Evolutionary conservation across 2,329 filamentous ascomycete genomes (phyloP).

Genomic region (Diaporthe citri): DNA sequence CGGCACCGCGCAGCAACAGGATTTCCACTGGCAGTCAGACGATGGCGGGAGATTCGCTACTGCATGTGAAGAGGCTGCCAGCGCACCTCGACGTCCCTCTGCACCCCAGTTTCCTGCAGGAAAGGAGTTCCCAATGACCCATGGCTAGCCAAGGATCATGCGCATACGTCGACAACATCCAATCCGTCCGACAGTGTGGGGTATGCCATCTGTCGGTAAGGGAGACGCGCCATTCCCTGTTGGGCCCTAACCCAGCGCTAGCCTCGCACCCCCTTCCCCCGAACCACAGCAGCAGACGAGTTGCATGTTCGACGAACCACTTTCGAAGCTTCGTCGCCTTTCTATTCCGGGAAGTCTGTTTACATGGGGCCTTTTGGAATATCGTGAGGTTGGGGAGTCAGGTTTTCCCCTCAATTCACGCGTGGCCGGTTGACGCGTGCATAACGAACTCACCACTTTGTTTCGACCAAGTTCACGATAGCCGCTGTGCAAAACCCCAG

Average conservation of each 20-base stretch:
- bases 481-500: slow-evolving; percentile 23
- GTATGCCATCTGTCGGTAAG: slow-evolving; percentile 25
- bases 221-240: slow-evolving; percentile 21
- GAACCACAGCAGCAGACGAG: slow-evolving; percentile 12
- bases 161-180: slow-evolving; percentile 20
- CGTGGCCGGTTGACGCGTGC: slow-evolving; percentile 29
- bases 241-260: slow-evolving; percentile 34
- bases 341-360: slow-evolving; percentile 34
- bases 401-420: background rate
- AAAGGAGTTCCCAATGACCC: slow-evolving; percentile 14
- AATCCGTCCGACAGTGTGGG: slow-evolving; percentile 32
- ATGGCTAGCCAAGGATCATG: slow-evolving; percentile 17
- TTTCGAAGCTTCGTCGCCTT: slow-evolving; percentile 17
- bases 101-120: slow-evolving; percentile 22
- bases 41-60: slow-evolving; percentile 7
- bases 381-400: slow-evolving; percentile 35
- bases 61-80: slow-evolving; percentile 15
- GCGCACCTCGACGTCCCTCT: slow-evolving; percentile 22
- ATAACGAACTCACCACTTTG: background rate
- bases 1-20: slow-evolving; percentile 25
- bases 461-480: slow-evolving; percentile 30
- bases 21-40: slow-evolving; percentile 34
- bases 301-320: slow-evolving; percentile 32
- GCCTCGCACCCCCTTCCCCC: slow-evolving; percentile 14
- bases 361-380: slow-evolving; percentile 31